Evolutionary conservation across 2,329 filamentous ascomycete species (phyloP).

Genomic region (Chaetothyriales sp.): DNA sequence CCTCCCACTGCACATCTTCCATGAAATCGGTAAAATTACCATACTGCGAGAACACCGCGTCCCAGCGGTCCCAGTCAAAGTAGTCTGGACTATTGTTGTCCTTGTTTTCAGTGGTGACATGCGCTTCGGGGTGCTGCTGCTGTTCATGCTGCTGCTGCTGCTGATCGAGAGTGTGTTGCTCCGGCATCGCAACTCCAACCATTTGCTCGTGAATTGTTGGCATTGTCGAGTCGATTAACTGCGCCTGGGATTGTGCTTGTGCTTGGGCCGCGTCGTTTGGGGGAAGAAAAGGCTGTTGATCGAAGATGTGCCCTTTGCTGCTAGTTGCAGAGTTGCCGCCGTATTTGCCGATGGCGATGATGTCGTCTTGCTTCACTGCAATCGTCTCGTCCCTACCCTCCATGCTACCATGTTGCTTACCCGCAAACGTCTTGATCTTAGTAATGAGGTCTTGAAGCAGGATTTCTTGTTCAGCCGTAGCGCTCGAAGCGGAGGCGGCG

Average conservation of each 20-base stretch:
- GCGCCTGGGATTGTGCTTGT: too few relatives aligned
- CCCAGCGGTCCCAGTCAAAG: slow-evolving; percentile 39
- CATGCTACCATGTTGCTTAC: too few relatives aligned
- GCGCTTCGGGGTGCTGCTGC: not conserved
- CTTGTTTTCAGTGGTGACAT: not conserved
- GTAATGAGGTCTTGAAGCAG: too few relatives aligned
- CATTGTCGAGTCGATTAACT: too few relatives aligned
- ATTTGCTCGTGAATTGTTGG: too few relatives aligned
- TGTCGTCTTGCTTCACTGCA: slow-evolving; percentile 43
- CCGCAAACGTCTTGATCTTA: too few relatives aligned
- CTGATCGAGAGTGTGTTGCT: not conserved
- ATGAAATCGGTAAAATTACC: slow-evolving; percentile 16
- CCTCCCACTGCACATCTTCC: slow-evolving; percentile 11
- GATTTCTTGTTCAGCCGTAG: too few relatives aligned
- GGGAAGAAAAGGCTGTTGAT: too few relatives aligned
- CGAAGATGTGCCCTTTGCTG: too few relatives aligned
- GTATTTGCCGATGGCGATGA: slow-evolving; percentile 71
- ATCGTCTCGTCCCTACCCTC: not conserved
- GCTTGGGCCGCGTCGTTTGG: too few relatives aligned
- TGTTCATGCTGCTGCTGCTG: not conserved
- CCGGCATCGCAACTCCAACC: not conserved
- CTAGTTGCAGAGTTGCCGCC: not conserved
- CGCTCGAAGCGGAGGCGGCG: too few relatives aligned
- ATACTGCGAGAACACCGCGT: slow-evolving; percentile 35
- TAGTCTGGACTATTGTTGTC: slow-evolving; percentile 21